Conservation (phyloP, 768 basidiomycete species). For the Hemileccinum impolitum region DNA sequence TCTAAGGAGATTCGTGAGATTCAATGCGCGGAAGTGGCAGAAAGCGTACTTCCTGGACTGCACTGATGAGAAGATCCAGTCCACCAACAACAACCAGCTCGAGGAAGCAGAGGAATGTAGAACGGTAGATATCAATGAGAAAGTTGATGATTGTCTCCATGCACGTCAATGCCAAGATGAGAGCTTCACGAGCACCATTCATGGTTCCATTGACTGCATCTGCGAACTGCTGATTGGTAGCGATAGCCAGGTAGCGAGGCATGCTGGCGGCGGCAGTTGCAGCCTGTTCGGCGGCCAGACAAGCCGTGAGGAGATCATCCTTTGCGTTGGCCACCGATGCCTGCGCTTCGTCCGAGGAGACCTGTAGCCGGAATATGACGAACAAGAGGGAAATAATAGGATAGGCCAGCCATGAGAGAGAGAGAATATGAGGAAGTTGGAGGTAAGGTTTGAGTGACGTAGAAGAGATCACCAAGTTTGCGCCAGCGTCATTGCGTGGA, state of each 20-base stretch:
- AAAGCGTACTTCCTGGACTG: slow-evolving; percentile 72
- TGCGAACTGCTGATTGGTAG: slow-evolving; percentile 76
- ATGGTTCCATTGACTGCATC: slow-evolving; percentile 78
- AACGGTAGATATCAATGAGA: slow-evolving; percentile 87
- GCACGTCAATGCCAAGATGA: slow-evolving; percentile 71
- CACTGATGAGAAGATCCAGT: slow-evolving; percentile 73
- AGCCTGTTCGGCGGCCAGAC: slow-evolving; percentile 79
- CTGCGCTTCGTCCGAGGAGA: slow-evolving; percentile 69
- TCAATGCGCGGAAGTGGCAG: not conserved
- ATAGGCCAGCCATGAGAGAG: slow-evolving; percentile 88
- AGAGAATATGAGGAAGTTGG: slow-evolving; percentile 75
- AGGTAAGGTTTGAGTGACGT: slow-evolving; percentile 75
- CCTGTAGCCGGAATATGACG: slow-evolving; percentile 76
- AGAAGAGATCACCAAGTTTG: slow-evolving; percentile 25
- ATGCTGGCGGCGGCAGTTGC: slow-evolving; percentile 80
- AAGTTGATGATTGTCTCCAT: slow-evolving; percentile 92
- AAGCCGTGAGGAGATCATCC: slow-evolving; percentile 73
- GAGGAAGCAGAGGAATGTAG: slow-evolving; percentile 89
- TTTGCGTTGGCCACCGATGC: slow-evolving; percentile 68
- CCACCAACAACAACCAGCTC: slow-evolving; percentile 85
- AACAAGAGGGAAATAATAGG: slow-evolving; percentile 87
- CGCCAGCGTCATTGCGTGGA: slow-evolving; percentile 55
- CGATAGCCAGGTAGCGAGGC: slow-evolving; percentile 84
- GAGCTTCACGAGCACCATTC: slow-evolving; percentile 67
- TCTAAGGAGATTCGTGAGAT: slow-evolving; percentile 39